Percentiles rank a stretch among this genome's conserved stretches.
These are phyloP conservation scores for Trypanosoma caninum DNA, from an alignment of 208 protist species.

Conservation along the genomic window DNA sequence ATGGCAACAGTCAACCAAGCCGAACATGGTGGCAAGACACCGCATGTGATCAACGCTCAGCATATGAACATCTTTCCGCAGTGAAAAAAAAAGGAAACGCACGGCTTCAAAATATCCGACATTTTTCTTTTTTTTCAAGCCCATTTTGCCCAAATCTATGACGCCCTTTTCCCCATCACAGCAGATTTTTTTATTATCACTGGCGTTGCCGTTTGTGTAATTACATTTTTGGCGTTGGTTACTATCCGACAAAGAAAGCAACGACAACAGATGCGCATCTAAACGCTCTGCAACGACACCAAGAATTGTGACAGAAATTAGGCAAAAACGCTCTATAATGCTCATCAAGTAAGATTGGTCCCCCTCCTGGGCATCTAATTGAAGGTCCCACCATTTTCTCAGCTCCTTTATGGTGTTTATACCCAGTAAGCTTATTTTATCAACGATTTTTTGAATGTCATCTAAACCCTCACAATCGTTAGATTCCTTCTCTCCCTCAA, in stretches of 20 bases:
- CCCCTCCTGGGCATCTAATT: background rate
- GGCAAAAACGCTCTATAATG: constrained; percentile 19
- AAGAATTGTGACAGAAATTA: constrained; percentile 23
- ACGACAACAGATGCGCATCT: background rate
- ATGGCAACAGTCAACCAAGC: constrained; percentile 7
- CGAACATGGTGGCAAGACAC: constrained; percentile 30
- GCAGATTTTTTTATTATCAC: background rate
- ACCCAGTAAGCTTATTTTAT: constrained; percentile 12
- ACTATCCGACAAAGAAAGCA: background rate
- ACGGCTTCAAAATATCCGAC: constrained; percentile 5
- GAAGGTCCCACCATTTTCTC: constrained; percentile 12
- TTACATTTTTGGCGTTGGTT: background rate
- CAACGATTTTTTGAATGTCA: constrained; percentile 17
- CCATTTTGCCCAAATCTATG: background rate
- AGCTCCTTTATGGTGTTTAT: constrained; percentile 14
- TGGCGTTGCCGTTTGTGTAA: background rate
- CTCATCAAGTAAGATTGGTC: constrained; percentile 11
- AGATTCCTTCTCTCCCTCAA: constrained; percentile 2
- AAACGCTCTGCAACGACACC: constrained; percentile 7
- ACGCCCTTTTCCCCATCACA: background rate
- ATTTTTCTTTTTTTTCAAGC: background rate
- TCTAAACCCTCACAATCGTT: constrained; percentile 12
- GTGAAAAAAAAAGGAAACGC: constrained; percentile 26
- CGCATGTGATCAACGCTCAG: constrained; percentile 32
- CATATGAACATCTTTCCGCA: constrained; percentile 45